Percentiles rank a stretch among this genome's conserved stretches.
Evolutionary conservation across 805 yeast species (phyloP).

Genomic region (Barnettozyma populi): DNA sequence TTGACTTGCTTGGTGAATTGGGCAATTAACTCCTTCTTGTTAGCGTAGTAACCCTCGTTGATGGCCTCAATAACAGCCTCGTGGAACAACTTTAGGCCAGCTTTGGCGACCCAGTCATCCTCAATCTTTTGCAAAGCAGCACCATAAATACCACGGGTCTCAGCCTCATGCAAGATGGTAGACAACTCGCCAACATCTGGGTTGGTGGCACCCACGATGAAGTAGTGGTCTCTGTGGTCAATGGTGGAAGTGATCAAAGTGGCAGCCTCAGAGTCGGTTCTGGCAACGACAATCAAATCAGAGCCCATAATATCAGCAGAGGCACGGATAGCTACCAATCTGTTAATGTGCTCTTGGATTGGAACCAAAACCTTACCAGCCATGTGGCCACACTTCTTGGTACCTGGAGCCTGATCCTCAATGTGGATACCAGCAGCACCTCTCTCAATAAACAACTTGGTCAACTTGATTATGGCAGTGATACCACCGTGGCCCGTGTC

Average conservation of each 20-base stretch:
- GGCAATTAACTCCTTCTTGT: constrained; percentile 58
- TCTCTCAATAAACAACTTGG: constrained; percentile 92
- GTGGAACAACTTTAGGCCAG: constrained; percentile 82
- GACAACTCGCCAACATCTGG: constrained; percentile 71
- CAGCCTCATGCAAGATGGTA: constrained; percentile 77
- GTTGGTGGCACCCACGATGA: constrained; percentile 86
- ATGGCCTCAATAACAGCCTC: constrained; percentile 88
- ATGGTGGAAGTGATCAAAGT: constrained; percentile 90
- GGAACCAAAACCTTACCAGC: constrained; percentile 98
- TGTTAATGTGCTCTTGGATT: constrained; percentile 93
- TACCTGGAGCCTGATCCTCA: constrained; percentile 98
- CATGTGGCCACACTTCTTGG: constrained; percentile 99
- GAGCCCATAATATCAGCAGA: constrained; percentile 91
- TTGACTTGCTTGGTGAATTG: constrained; percentile 63
- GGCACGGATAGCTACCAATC: constrained; percentile 90
- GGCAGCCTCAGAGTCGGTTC: constrained; percentile 98
- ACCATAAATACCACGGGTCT: constrained; percentile 66
- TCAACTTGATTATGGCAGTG: constrained; percentile 91
- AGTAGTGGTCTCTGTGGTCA: constrained; percentile 92
- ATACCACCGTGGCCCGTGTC: constrained; percentile 99
- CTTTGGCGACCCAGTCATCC: constrained; percentile 73
- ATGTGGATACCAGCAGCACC: constrained; percentile 99
- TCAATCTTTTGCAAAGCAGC: constrained; percentile 67
- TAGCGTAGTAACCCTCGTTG: constrained; percentile 48
- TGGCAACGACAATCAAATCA: constrained; percentile 81